A percentile compares a stretch with the other conserved stretches of the same genome.
phyloP scores from a whole-genome alignment of 225 moss, liverwort and hornwort genomes.

The Pseudoscleropodium purum region DNA sequence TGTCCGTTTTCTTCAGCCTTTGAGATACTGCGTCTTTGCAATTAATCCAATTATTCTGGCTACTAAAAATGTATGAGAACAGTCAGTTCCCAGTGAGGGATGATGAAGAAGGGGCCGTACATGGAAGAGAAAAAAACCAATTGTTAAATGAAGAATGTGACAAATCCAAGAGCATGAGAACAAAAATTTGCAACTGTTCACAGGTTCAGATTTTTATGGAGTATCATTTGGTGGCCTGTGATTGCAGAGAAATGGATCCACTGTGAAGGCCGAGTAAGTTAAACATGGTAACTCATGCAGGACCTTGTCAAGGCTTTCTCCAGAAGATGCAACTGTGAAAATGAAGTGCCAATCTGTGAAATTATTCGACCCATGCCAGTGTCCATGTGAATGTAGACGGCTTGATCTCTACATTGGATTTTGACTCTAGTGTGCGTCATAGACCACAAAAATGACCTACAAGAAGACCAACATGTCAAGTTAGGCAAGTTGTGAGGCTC shows the following conservation, averaged over 20 bases:
- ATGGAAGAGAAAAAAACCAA: neutral
- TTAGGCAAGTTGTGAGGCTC: too few species aligned
- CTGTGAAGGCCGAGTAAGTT: neutral
- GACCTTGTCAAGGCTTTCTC: neutral
- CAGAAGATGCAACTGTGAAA: neutral
- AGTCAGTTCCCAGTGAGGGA: neutral
- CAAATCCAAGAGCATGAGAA: too few species aligned
- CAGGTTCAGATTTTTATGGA: neutral
- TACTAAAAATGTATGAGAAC: neutral
- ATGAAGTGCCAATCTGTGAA: neutral
- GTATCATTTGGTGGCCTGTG: neutral
- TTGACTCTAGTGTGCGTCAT: fast-evolving
- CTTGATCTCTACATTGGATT: neutral
- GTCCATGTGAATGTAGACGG: neutral
- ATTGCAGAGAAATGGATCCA: neutral
- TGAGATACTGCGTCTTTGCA: neutral
- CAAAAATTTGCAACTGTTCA: neutral
- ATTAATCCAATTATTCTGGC: neutral
- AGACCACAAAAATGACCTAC: neutral
- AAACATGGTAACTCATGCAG: too few species aligned
- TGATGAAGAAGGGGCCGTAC: too few species aligned
- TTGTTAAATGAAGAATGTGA: neutral
- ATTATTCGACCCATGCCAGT: neutral
- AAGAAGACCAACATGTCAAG: neutral
- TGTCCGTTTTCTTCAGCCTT: neutral